Conservation (phyloP, 1,284 basidiomycete genomes). For the Thelephora terrestris region DNA sequence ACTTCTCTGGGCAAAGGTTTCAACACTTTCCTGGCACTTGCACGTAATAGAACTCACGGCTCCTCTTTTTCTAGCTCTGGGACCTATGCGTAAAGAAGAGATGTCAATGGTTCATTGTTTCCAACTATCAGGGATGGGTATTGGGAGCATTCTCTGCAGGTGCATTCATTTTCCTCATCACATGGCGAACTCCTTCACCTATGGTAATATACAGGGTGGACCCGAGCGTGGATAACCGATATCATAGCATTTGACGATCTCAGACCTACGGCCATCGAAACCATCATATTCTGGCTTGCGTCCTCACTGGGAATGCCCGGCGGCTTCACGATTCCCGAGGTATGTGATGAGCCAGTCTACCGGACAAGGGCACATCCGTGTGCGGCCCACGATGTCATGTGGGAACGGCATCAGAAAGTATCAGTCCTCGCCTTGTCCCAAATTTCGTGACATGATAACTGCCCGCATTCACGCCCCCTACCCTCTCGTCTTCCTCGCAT, state of each 20-base stretch:
- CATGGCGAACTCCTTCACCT: neutral
- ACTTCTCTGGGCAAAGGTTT: slow-evolving; percentile 59
- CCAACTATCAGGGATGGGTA: slow-evolving; percentile 60
- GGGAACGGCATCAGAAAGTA: too few species aligned
- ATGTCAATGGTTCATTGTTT: slow-evolving; percentile 57
- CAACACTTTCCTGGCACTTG: slow-evolving; percentile 4
- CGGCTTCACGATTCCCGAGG: slow-evolving; percentile 15
- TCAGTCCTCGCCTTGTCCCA: too few species aligned
- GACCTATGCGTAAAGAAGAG: slow-evolving; percentile 45
- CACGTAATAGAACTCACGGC: slow-evolving; percentile 2
- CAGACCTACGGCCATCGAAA: slow-evolving; percentile 17
- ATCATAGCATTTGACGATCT: slow-evolving; percentile 4
- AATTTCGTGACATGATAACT: too few species aligned
- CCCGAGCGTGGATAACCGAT: slow-evolving; percentile 28
- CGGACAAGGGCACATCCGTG: too few species aligned
- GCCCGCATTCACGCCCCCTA: too few species aligned
- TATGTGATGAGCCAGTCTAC: slow-evolving; percentile 14
- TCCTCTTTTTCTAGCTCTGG: slow-evolving; percentile 38
- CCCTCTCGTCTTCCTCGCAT: too few species aligned
- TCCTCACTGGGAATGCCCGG: slow-evolving; percentile 18
- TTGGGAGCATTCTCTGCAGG: slow-evolving; percentile 61
- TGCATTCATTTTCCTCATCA: slow-evolving; percentile 18
- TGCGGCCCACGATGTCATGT: too few species aligned
- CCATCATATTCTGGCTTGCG: slow-evolving; percentile 20
- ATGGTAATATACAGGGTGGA: slow-evolving; percentile 35